A percentile compares a stretch with the other conserved stretches of the same genome.
Evolutionary conservation across 2,329 filamentous ascomycete species (phyloP).

Genomic region (Cladosporium sp.): DNA sequence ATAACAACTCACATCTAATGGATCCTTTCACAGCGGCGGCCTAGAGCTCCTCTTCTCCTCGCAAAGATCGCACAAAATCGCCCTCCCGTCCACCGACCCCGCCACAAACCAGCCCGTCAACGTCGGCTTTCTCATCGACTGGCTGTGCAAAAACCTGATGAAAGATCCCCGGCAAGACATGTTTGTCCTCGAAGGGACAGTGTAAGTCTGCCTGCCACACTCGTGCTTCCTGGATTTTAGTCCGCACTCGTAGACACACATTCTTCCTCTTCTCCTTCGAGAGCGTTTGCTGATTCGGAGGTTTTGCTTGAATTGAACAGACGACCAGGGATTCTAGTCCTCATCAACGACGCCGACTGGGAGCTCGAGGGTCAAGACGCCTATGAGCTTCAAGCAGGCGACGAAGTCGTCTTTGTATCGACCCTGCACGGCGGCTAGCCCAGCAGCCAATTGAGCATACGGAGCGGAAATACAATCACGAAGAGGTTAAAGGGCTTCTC

Average conservation of each 20-base stretch:
- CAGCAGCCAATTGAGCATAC: not conserved
- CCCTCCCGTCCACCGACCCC: constrained; percentile 62
- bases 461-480: not conserved
- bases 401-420: constrained; percentile 94
- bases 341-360: constrained; percentile 99
- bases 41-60: constrained; percentile 93
- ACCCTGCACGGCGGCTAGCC: constrained; percentile 86
- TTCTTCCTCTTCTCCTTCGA: no score
- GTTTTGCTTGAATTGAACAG: constrained; percentile 47
- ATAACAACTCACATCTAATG: constrained; percentile 37
- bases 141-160: constrained; percentile 82
- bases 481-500: not conserved
- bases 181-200: constrained; percentile 81
- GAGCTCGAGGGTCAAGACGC: constrained; percentile 92
- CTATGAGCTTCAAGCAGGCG: constrained; percentile 77
- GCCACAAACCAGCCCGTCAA: constrained; percentile 62
- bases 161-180: constrained; percentile 81
- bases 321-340: constrained; percentile 88
- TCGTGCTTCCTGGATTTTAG: no score
- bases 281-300: not conserved
- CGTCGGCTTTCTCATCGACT: constrained; percentile 72
- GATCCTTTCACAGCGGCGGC: constrained; percentile 62
- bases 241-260: no score
- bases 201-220: constrained; percentile 54
- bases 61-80: constrained; percentile 69